A percentile compares a stretch with the other conserved stretches of the same genome.
phyloP scores from a whole-genome alignment of 1,284 basidiomycete genomes.

The Megacollybia platyphylla region DNA sequence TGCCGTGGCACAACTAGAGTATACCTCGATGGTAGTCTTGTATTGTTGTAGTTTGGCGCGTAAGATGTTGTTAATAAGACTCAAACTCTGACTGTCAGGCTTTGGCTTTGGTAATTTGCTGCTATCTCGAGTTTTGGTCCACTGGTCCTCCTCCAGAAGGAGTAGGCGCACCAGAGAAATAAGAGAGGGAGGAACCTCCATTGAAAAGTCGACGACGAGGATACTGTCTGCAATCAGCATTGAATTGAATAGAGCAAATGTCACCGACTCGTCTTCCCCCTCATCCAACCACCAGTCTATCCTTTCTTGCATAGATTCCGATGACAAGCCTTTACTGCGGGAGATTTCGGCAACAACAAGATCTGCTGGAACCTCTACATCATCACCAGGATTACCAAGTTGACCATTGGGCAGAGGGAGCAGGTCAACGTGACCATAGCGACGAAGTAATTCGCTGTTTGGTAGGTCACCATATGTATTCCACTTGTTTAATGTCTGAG shows the following conservation, averaged over 20 bases:
- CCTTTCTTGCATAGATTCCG: conserved; percentile 31
- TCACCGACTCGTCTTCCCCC: conserved; percentile 79
- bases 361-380: conserved; percentile 79
- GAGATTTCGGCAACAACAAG: conserved; percentile 46
- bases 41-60: conserved; percentile 41
- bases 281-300: conserved; percentile 89
- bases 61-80: conserved; percentile 36
- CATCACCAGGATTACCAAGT: conserved; percentile 73
- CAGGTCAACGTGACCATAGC: conserved; percentile 89
- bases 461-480: conserved; percentile 96
- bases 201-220: conserved; percentile 46
- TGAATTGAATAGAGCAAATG: neutral
- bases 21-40: conserved; percentile 41
- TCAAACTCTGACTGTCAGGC: conserved; percentile 34
- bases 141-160: conserved; percentile 45
- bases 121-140: conserved; percentile 51
- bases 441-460: conserved; percentile 87
- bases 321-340: conserved; percentile 10
- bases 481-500: conserved; percentile 36
- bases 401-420: conserved; percentile 36
- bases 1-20: conserved; percentile 8
- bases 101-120: conserved; percentile 73
- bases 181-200: conserved; percentile 48
- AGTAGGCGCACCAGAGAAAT: conserved; percentile 67
- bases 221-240: conserved; percentile 25